Base-by-base conservation (phyloP, 495 filamentous ascomycete genomes). In the Hypoxylon lenormandii region DNA sequence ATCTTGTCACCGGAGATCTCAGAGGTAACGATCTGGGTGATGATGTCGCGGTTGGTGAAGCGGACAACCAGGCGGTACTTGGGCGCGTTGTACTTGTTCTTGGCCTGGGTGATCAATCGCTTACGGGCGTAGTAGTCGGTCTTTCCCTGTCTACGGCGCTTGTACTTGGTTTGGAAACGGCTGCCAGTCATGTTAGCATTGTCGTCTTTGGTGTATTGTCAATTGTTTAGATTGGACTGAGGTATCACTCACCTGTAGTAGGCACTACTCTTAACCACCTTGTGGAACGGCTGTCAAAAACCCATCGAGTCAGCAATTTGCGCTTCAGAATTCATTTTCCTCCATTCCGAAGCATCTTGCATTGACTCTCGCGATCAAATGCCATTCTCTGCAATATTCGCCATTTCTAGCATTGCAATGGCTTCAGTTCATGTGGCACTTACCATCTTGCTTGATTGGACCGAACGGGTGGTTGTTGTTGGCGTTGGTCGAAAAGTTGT, bases 41-140 rank as follows among this genome's bases (percentile, higher is more conserved):
- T 89, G 86, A 99, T 96, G 85, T 98, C 95, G 80, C 92, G 91
- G 89, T 98, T 98, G 88, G 96, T 97, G 92, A 99, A 99, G 81
- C 95, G 94, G 79, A 99, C 94, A 61, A 99, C 95, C 78, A 99
- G 91, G 79, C 95, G 91, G 89, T 99, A 97, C 87, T 99, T 99
- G 80, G 95, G 94, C 49, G 94, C 91, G 82, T 94, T 95, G 91
- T 97, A 98, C 89, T 98, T 98, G 92, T 98, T 98, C 93, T 98
- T 99, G 83, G 95, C 95, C 87, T 99, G 95, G 84, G 92, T 94
- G 89, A 97, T 96, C 83, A 99, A 87, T 77, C 95, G 91, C 90
- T 97, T 97, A 85, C 95, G 95, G 79, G 95, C 95, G 82, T 97
- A 98, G 92, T 99, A 99, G 80, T 99, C 95, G 84, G 95, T 99